Evolutionary conservation across 2,329 filamentous ascomycete species (phyloP), one percentile per base, ranked within the genome.

Genomic region (Elsinoe necatrix): DNA sequence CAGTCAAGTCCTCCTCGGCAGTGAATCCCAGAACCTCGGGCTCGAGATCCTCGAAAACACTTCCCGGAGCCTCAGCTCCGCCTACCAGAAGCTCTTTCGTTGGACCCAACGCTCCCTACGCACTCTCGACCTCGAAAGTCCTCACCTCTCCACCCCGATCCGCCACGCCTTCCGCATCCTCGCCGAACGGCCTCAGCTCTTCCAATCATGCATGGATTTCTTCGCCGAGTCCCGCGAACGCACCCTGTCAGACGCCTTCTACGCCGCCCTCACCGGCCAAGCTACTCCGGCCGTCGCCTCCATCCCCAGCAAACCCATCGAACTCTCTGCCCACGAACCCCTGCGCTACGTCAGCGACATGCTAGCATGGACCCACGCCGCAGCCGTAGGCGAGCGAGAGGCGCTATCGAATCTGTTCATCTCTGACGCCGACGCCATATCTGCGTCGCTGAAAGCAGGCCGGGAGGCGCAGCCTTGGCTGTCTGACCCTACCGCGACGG

Each of bases 91-190:
- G 68, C 79, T 98, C 2, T 96, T 95, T 71, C 84, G 89, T 64
- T 98, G 92, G 92, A 84, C 95, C 18, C 91, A 96, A 68, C 84
- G 87, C 58, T 90, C 96, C 65, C 95, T 98, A 73, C 95, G 91
- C 69, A 85, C 85, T 0, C 73, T 97, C 52, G 95, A 97, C 68
- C 79, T 97, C 7, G 93, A 98, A 66, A 95, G 95, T 63, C 91
- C 91, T 0, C 91, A 95, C 65, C 91, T 97, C 68, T 91, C 87
- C 67, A 80, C 85, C 18, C 85, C 88, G 0, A 91, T 98, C 60
- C 82, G 92, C 54, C 82, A 85, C 57, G 90, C 90, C 20, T 77
- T 98, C 37, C 82, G 90, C 50, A 88, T 95, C 9, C 77, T 98
- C 16, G 90, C 93, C 11, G 93, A 97, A 68, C 77, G 91, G 27